Conservation (phyloP, 225 moss, liverwort and hornwort genomes). For the Bryum argenteum region DNA sequence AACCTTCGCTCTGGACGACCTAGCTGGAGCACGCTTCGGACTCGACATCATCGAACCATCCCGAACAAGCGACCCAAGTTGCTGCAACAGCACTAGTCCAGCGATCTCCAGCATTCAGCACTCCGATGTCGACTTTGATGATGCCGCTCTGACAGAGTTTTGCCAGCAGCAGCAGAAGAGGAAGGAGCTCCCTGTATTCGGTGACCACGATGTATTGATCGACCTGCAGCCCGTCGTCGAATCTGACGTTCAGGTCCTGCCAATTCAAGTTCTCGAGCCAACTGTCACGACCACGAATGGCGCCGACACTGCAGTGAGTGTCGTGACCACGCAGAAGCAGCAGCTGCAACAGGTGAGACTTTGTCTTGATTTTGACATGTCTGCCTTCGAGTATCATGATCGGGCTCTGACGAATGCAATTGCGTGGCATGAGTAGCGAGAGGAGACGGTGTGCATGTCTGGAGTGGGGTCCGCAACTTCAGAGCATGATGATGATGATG, state of each 20-base stretch:
- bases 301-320: background rate
- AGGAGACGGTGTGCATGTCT: background rate
- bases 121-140: constrained; percentile 23
- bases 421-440: background rate
- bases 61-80: background rate
- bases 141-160: background rate
- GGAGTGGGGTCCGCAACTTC: too few species aligned
- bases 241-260: background rate
- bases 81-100: background rate
- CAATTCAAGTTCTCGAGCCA: background rate
- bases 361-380: too few species aligned
- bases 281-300: background rate
- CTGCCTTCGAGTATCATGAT: background rate
- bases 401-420: background rate
- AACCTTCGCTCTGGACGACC: constrained; percentile 53
- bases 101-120: background rate
- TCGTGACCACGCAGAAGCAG: background rate
- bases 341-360: background rate
- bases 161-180: background rate
- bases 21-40: constrained; percentile 20
- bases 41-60: background rate
- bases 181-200: constrained; percentile 25
- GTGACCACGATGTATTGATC: background rate
- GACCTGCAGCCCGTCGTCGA: background rate
- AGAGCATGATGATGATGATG: constrained; percentile 5